These are phyloP conservation scores for Gracilaria caudata DNA, from an alignment of 23 red algal genomes.

Conservation along the genomic window DNA sequence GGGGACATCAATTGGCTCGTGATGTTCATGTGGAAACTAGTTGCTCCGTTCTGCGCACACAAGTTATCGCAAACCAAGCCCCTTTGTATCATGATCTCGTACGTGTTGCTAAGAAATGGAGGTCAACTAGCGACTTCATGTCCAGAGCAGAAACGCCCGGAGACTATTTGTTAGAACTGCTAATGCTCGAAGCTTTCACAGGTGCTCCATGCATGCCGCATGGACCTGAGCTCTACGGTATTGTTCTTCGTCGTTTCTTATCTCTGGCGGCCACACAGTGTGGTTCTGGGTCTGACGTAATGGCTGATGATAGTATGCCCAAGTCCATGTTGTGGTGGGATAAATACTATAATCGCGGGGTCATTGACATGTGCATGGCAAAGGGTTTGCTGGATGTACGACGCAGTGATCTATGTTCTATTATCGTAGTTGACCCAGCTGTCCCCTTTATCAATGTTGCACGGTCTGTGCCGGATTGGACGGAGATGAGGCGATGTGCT, in stretches of 20 bases:
- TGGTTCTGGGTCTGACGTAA: constrained; percentile 43
- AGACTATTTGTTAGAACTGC: constrained; percentile 65
- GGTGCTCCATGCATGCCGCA: constrained; percentile 33
- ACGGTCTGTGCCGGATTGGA: constrained; percentile 56
- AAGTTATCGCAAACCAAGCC: constrained; percentile 32
- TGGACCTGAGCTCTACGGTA: constrained; percentile 42
- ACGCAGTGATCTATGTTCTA: constrained; percentile 15
- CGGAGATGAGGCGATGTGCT: constrained; percentile 45
- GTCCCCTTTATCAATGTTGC: constrained; percentile 72
- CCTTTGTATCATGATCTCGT: constrained; percentile 70
- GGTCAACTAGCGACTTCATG: constrained; percentile 48
- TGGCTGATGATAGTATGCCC: constrained; percentile 66
- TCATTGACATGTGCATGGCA: constrained; percentile 62
- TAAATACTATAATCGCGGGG: constrained; percentile 42
- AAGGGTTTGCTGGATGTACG: constrained; percentile 30
- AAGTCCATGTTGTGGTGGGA: constrained; percentile 53
- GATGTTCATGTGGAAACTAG: constrained; percentile 63
- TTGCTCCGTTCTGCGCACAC: constrained; percentile 43
- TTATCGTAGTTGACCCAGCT: constrained; percentile 65
- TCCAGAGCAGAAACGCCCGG: constrained; percentile 15
- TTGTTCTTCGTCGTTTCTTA: constrained; percentile 45
- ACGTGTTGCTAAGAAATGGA: constrained; percentile 66
- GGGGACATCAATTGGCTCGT: constrained; percentile 16
- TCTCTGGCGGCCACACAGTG: constrained; percentile 39
- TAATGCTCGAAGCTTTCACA: constrained; percentile 59